Evolutionary conservation across 371 early-diverging fungal species (phyloP), one percentile per base, ranked within the genome.

Genomic region (Nematocida major): DNA sequence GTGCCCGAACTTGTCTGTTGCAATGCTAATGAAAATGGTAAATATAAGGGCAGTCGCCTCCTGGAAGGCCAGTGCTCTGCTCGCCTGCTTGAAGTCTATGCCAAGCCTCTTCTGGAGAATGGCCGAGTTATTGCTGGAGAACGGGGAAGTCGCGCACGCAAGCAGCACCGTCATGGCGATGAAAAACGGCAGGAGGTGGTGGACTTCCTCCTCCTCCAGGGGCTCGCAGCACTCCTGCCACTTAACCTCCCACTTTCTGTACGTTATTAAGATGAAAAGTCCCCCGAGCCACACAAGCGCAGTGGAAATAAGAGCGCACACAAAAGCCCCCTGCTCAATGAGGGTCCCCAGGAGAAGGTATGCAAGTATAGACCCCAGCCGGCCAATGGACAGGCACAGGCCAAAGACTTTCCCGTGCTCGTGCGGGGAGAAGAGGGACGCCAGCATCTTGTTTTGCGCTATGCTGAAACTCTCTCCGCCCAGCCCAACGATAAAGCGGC

Each of bases 401-500:
- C 87, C 87, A 43, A 89, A 80, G 2, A 88, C 88, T 53, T 89
- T 85, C 0, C 88, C 87, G n/a, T 90, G 70, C 24, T 87, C 85
- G 70, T 82, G 84, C 22, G 82, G 82, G 42, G 81, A 78, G 79
- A 87, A 88, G 69, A 85, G 81, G 48, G 86, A 85, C 4, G 88
- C 84, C 13, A 87, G 86, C 47, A 88, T 83, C 48, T 86, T 87
- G 26, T 88, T 82, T 61, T 87, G 86, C 2, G 87, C 86, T 11
- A 89, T 88, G 69, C 88, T 88, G 45, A 89, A 85, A 45, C 87
- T 85, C 68, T 89, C 90, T 26, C 89, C 89, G 1, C 90, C 91
- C 2, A 90, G 82, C 15, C 90, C 91, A 81, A 88, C 87, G 3
- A 89, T 49, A 30, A 88, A 66, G 4, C 90, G 85, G 18, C 90